Evolutionary conservation across 345 rosid genomes (phyloP).

Genomic region (Hirschfeldia incana): DNA sequence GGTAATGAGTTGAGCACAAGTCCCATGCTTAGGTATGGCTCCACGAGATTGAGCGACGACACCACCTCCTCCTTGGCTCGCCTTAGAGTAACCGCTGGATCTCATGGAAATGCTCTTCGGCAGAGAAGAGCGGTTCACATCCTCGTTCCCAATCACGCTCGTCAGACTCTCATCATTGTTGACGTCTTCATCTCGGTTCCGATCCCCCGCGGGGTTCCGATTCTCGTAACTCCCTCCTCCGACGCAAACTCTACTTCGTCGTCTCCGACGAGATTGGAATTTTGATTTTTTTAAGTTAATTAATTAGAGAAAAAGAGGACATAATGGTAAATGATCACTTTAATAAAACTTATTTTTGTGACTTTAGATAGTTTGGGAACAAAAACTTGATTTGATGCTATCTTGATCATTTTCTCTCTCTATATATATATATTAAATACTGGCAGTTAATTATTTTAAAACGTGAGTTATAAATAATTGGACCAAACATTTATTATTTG

Average conservation of each 20-base stretch:
- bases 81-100: slow-evolving; percentile 56
- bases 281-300: no score
- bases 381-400: no score
- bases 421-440: no score
- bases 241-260: neutral
- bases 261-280: no score
- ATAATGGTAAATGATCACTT: no score
- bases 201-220: neutral
- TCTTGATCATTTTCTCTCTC: no score
- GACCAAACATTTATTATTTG: no score
- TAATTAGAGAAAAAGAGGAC: no score
- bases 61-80: slow-evolving; percentile 28
- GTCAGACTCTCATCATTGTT: slow-evolving; percentile 42
- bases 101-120: slow-evolving; percentile 86
- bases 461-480: no score
- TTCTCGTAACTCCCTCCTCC: slow-evolving; percentile 24
- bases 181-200: slow-evolving; percentile 34
- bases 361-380: no score
- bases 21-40: slow-evolving; percentile 33
- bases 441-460: no score
- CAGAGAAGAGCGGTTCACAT: slow-evolving; percentile 47
- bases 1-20: slow-evolving; percentile 39
- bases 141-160: slow-evolving; percentile 20
- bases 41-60: slow-evolving; percentile 41
- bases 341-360: no score